Base-by-base conservation (phyloP, 75 land plant species). In the Chamaecyparis obtusa region DNA sequence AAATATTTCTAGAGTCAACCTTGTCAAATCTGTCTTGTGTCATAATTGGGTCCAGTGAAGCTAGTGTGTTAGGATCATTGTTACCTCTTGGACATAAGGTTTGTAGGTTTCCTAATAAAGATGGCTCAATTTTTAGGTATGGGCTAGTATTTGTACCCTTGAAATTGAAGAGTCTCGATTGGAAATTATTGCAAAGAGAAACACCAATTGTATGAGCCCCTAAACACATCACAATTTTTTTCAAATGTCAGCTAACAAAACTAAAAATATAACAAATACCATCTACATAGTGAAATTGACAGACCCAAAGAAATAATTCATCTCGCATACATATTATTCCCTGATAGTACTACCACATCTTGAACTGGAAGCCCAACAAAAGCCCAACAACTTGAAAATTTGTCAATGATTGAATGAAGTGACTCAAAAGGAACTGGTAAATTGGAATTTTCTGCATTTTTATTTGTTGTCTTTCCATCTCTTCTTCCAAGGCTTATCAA, bases 1-100 rank as follows among this genome's bases (percentile, higher is more conserved):
- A 33, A 48, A 91, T 83, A 37, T 90, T 90, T 74, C 30, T 60
- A 87, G 75, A 91, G 86, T 91, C 89, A 72, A 24, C 48, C 79
- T 91, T 91, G 80, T 91, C 92, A 86, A 91, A 85, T 39, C 1
- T 32, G 82, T 90, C 77, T 37, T 85, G 90, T 33, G 92, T 90
- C 36, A 51, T 57, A 27, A n/a, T n/a, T n/a, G 86, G 87, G 79
- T 91, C 92, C 57, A 90, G 27, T 57, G 83, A 37, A 39, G 55
- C 79, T 21, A 86, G 49, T 11, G 79, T 44, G 43, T 10, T 37
- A 9, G 86, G 17, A 72, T 60, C 78, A 43, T 54, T 46, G 44
- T 33, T 77, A 33, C 88, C 88, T 19, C 86, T 24, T 43, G 89
- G 89, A 49, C 89, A 88, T 27, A 69, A 9, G 16, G n/a, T 44